Evolutionary conservation across 441 rosid genomes (phyloP), one percentile per base, ranked within the genome.

Genomic region (Jatropha podagrica): DNA sequence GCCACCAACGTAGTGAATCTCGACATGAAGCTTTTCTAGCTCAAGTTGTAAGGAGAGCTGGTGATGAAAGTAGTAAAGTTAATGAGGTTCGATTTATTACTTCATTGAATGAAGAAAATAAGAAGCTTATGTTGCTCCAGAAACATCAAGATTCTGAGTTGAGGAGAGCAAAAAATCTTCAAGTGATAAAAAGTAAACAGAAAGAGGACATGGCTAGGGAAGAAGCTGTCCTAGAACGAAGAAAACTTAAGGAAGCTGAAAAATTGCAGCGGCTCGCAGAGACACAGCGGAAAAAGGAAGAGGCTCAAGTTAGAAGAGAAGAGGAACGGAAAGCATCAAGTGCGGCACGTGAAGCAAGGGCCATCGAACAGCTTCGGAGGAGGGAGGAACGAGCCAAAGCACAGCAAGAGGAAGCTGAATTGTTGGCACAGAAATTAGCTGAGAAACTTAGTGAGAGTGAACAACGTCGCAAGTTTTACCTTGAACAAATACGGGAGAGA

Each of bases 371-470:
- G 79, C 91, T 91, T 76, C 90, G 94, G 62, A 82, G 91, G 79
- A 86, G 87, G 85, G 94, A 91, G 79, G 91, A 85, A 72, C 89
- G 94, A 86, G 94, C 87, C 76, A 91, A 88, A 79, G 97, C 92
- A 23, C 97, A 91, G 84, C 97, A 90, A 83, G 97, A 91, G 85
- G 97, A 91, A 86, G 94, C 94, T 78, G 97, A 91, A 81, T 80
- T 90, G 76, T 80, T 91, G 76, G 97, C 92, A 17, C 97, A 85
- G 76, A 91, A 91, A 79, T 88, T 91, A 81, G 89, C 91, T 44
- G 97, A 91, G 87, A 88, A 79, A 76, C 94, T 91, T 26, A 84
- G 86, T 41, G 97, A 91, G 80, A 91, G 97, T 80, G 89, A 91
- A 79, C 97, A 90, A 68, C 94, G 97, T 73, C 89, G 92, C 69